Evolutionary conservation across 805 yeast genomes (phyloP), one percentile per base, ranked within the genome.

Genomic region (Huiozyma naganishii): DNA sequence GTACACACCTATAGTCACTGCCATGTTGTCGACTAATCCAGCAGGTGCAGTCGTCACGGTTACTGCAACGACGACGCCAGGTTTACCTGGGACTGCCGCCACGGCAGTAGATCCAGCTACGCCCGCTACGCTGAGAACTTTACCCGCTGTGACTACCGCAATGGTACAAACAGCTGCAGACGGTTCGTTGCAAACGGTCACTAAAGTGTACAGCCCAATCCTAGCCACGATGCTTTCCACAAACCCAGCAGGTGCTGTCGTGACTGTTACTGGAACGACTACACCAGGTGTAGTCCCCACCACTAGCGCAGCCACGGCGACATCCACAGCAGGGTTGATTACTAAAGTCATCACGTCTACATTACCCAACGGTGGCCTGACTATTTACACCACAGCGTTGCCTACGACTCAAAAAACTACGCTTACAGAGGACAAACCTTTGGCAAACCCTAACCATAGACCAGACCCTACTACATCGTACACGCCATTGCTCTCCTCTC

Each of bases 381-480:
- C 41, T 6, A 45, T 38, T 13, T 27, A 27, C 11, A 42, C 48
- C 27, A 40, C 46, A 9, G 29, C 29, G 7, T 28, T 29, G 5
- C 33, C 37, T 17, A 7, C 12, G 12, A 37, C 55, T 27, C 36
- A 54, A 3, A 13, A 5, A 12, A 23, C 3, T 9, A 39, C 49
- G 7, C 13, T 32, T 7, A 37, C 47, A 27, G 33, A 43, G 11
- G 33, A 36, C 23, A 17, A 17, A 17, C 23, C 23, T 17, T 30
- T 9, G 9, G 42, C 36, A 23, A 34, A 41, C 13, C 40, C 44
- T 13, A 44, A 39, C 7, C 37, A 41, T 7, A 58, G 60, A 44
- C 62, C 62, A 9, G 58, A 57, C 40, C 64, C 64, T 27, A 55
- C 62, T 11, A 50, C 58, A 1, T 45, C 43, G 23, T 41, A 47